Base-by-base conservation (phyloP, 2,329 filamentous ascomycete genomes). In the Coleophoma cylindrospora region DNA sequence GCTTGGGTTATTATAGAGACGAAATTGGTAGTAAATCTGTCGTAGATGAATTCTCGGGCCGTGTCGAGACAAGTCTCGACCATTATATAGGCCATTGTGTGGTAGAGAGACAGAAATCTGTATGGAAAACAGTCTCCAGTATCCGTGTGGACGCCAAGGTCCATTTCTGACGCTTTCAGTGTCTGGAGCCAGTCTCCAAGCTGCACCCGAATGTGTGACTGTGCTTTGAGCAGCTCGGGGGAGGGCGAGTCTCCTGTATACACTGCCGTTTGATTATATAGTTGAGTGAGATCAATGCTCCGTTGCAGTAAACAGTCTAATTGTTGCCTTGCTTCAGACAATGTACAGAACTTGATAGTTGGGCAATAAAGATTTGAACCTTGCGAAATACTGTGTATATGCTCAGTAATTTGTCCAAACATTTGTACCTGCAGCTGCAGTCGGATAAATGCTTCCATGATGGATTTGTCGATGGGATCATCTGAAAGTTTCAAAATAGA, bases 51-150 rank as follows among this genome's bases (percentile, higher is more conserved):
- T 53, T 75, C 70, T 40, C 67, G 59, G 9, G 46, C 43, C 3
- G 54, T 51, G 1, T 52, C 52, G 0, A 72, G 59, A 45, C 65
- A 68, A 0, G 67, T 67, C 5, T 65, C 57, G 12, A 61, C 61
- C 66, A 76, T 74, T 49, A 79, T 70, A 5, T 54, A 59, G 1
- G 68, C 66, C 69, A 78, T 68, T 46, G 60, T 64, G 54, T 76
- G 64, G 50, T 75, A 72, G 3, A 66, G 50, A 3, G 48, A 53
- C 0, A 77, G 57, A 1, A 76, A 50, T 1, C 52, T 48, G 41
- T 69, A 54, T n/a, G 51, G 27, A 4, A 8, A 27, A 44, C 22
- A 13, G 40, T n/a, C 13, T 50, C 36, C 3, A 41, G 45, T 6
- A 22, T 34, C 15, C 17, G 40, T n/a, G 4, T 34, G 49, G 27